Conservation (phyloP, 371 early-diverging fungal species). For the Rhizomucor miehei region DNA sequence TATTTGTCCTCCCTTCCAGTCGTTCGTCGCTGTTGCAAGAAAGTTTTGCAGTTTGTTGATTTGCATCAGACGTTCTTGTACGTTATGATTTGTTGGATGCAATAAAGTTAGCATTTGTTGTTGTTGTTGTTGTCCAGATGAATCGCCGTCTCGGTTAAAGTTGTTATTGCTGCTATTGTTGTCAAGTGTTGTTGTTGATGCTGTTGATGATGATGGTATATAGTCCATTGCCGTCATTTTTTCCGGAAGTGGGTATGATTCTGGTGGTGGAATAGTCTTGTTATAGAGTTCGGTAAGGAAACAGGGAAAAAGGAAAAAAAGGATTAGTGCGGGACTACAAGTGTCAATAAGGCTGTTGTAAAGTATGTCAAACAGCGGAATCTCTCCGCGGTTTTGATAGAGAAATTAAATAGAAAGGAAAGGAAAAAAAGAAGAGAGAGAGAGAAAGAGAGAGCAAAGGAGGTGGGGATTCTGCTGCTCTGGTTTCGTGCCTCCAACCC, state of each 20-base stretch:
- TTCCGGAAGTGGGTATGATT: too few relatives aligned
- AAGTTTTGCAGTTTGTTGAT: conserved; percentile 57
- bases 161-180: conserved; percentile 3
- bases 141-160: neutral
- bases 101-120: conserved; percentile 4
- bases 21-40: conserved; percentile 55
- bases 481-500: too few relatives aligned
- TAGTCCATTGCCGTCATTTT: too few relatives aligned
- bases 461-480: too few relatives aligned
- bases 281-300: too few relatives aligned
- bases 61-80: conserved; percentile 26
- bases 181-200: conserved; percentile 1
- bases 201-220: neutral
- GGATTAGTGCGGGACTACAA: too few relatives aligned
- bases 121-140: neutral
- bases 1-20: conserved; percentile 48
- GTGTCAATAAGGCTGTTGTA: too few relatives aligned
- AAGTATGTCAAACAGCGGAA: too few relatives aligned
- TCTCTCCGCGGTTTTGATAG: too few relatives aligned
- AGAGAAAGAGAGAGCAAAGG: neutral
- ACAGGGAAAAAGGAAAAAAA: too few relatives aligned
- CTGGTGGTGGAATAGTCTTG: too few relatives aligned
- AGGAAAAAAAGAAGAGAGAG: neutral
- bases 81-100: conserved; percentile 28
- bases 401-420: too few relatives aligned